These are phyloP conservation scores for Pleurotus tuoliensis DNA, from an alignment of 768 basidiomycete species.

Conservation along the genomic window DNA sequence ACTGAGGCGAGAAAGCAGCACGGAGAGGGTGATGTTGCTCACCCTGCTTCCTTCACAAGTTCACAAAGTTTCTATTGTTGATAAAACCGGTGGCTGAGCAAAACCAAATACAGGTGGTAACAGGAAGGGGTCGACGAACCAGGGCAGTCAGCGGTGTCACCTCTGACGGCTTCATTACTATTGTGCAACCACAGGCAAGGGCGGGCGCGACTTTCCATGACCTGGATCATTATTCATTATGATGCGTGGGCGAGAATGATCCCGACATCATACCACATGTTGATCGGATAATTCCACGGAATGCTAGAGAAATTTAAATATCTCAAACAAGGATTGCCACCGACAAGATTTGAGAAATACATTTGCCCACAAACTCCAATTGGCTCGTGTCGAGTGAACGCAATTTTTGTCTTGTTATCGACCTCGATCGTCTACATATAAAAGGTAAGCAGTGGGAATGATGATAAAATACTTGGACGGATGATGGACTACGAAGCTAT, in stretches of 20 bases:
- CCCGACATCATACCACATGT: slow-evolving; percentile 58
- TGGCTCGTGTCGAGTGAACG: slow-evolving; percentile 85
- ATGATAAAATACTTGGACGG: too few species aligned
- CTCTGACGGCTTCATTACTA: slow-evolving; percentile 95
- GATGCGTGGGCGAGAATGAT: neutral
- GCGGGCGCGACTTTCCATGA: slow-evolving; percentile 94
- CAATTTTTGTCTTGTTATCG: slow-evolving; percentile 75
- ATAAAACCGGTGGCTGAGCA: slow-evolving; percentile 10
- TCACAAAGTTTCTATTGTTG: slow-evolving; percentile 71
- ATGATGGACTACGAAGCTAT: neutral
- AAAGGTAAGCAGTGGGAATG: slow-evolving; percentile 1
- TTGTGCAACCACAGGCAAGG: slow-evolving; percentile 85
- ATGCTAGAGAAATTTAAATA: slow-evolving; percentile 43
- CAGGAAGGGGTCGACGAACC: slow-evolving; percentile 32
- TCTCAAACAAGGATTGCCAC: neutral
- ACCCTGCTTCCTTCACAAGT: slow-evolving; percentile 83
- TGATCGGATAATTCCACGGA: slow-evolving; percentile 92
- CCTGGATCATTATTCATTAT: slow-evolving; percentile 30
- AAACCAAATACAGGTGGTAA: neutral
- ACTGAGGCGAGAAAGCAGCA: slow-evolving; percentile 6
- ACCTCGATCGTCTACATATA: slow-evolving; percentile 65
- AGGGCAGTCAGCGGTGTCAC: slow-evolving; percentile 81
- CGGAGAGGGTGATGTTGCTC: slow-evolving; percentile 14
- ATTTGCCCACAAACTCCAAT: slow-evolving; percentile 96
- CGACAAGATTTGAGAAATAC: slow-evolving; percentile 33